Percentiles rank a stretch among this genome's conserved stretches.
Evolutionary conservation across 768 basidiomycete species (phyloP).

Genomic region (Candolleomyces efflorescens): DNA sequence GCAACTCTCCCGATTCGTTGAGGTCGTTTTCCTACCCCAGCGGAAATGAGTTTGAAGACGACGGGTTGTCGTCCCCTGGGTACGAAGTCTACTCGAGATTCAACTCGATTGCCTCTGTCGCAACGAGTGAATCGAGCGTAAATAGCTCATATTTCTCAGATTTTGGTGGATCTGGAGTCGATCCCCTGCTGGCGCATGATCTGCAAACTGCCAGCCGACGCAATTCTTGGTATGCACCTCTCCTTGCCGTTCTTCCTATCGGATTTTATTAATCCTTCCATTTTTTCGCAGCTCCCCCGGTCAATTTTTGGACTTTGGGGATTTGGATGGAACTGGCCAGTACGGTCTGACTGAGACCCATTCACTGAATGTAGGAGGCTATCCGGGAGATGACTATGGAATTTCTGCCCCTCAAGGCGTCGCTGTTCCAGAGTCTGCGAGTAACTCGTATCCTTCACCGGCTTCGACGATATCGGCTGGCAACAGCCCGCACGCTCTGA

Average conservation of each 20-base stretch:
- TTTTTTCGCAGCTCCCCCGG: slow-evolving; percentile 6
- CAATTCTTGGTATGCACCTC: slow-evolving; percentile 7
- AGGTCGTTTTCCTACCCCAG: slow-evolving; percentile 43
- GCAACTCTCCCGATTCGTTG: slow-evolving; percentile 50
- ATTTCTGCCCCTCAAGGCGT: slow-evolving; percentile 5
- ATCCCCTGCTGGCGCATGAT: slow-evolving; percentile 4
- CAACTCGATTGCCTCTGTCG: slow-evolving; percentile 56
- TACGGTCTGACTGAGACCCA: slow-evolving; percentile 6
- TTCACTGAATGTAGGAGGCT: background rate
- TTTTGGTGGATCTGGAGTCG: background rate
- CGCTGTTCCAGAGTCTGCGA: slow-evolving; percentile 5
- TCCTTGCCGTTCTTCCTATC: background rate
- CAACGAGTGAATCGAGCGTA: slow-evolving; percentile 56
- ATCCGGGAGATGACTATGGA: slow-evolving; percentile 10
- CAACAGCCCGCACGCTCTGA: slow-evolving; percentile 22
- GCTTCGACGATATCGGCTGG: slow-evolving; percentile 40
- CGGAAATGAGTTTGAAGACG: slow-evolving; percentile 41
- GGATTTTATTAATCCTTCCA: background rate
- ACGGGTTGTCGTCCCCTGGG: slow-evolving; percentile 46
- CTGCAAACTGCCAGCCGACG: slow-evolving; percentile 9
- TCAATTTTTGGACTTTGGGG: slow-evolving; percentile 8
- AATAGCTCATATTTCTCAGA: slow-evolving; percentile 28
- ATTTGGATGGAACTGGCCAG: slow-evolving; percentile 5
- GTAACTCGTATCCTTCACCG: slow-evolving; percentile 28
- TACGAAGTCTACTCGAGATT: slow-evolving; percentile 53